Evolutionary conservation across 768 basidiomycete species (phyloP), one percentile per base, ranked within the genome.

Genomic region (Melanogaster broomeanus): DNA sequence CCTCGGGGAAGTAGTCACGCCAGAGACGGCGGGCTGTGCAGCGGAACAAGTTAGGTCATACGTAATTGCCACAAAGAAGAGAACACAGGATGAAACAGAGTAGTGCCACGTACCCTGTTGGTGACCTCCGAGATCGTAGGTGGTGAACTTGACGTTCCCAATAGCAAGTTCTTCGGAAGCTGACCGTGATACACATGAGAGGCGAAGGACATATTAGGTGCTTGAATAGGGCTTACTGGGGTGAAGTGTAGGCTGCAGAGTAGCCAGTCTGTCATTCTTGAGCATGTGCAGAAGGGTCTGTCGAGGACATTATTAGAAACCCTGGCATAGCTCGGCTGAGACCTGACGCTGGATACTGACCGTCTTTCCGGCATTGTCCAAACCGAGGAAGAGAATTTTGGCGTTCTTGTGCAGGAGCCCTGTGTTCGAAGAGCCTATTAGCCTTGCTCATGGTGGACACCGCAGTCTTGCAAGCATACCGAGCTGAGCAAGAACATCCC

Each of bases 1-100:
- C 97, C 72, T 98, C 97, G 44, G 97, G 97, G 86, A 99, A 98
- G 77, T 98, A 99, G 73, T 99, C 95, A 52, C 94, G 86, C 97
- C 97, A 99, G 69, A 98, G 87, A 60, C 97, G 92, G 61, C 97
- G 95, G 48, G 97, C 97, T 84, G 62, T 18, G 34, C 24, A 24
- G 22, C 38, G n/a, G 37, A 27, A 33, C 25, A 49, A 38, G 33
- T 48, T 12, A 11, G 3, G 37, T 3, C 25, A 38, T 34, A 47
- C 24, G n/a, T 43, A 21, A 44, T 22, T 9, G n/a, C n/a, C n/a
- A 28, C 4, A 8, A 41, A 47, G 41, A 11, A 53, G 24, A 30
- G 40, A 45, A 39, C 35, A 40, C 28, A 52, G 48, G 47, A 27
- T 12, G 21, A 13, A 6, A 33, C 7, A 21, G 33, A 13, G 35